Base-by-base conservation (phyloP, 192 early-diverging fungal species). In the Podila clonocystis region DNA sequence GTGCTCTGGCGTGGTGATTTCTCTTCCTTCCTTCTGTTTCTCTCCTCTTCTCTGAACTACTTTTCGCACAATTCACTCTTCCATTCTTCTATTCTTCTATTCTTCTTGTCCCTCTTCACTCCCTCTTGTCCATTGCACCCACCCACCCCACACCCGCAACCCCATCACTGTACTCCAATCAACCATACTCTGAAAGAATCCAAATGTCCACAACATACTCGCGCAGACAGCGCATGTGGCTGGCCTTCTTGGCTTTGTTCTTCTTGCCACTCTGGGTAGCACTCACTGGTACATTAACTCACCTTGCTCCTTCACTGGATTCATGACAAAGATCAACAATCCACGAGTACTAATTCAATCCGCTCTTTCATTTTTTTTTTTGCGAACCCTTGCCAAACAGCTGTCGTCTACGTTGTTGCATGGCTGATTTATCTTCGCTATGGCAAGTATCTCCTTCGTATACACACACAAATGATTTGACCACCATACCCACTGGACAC, bases 401-500 rank as follows among this genome's bases (percentile, higher is more conserved):
- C 65, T 31, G 57, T 80, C 13, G 77, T 80, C 62, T 80, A 80
- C 41, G 70, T 73, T 4, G 41, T 73, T 28, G 77, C 77, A 68
- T 80, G 77, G 77, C 77, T 80, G 55, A 80, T 80, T 38, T 80
- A 80, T 61, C 77, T 80, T 48, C 77, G 77, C 67, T 80, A 80
- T 73, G 77, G 77, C 71, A 80, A 80, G 77, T 80, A 64, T 63
- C 34, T 45, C 58, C 59, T 33, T 30, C 48, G 31, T 34, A n/a
- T 34, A 36, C 50, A 22, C 58, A 50, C 58, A 50, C 28, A 8
- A 36, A 11, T 9, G 41, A 45, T 45, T 0, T 17, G 17, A 0
- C 41, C 15, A 0, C 41, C 15, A 45, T 45, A 17, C 13, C 41
- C 41, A 12, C 41, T 9, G 4, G 41, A 15, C 1, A 12, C 41